A percentile compares a stretch with the other conserved stretches of the same genome.
phyloP scores from a whole-genome alignment of 305 asterid species.

The Solanum hybrid region DNA sequence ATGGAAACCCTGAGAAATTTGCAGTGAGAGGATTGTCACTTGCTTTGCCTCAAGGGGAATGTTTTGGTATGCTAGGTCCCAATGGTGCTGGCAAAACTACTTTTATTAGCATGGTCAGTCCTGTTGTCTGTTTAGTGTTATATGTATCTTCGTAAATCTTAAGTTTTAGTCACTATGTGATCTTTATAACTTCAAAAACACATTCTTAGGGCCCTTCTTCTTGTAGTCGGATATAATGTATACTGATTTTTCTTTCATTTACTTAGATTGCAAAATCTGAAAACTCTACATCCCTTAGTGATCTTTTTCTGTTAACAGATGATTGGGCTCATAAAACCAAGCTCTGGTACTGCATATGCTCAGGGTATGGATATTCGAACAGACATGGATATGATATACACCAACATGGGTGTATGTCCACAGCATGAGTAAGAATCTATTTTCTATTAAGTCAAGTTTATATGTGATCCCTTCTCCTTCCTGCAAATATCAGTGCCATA shows the following conservation, averaged over 20 bases:
- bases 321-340: conserved; percentile 91
- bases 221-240: background rate
- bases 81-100: conserved; percentile 46
- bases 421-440: conserved; percentile 97
- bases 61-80: conserved; percentile 45
- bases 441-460: too few species aligned
- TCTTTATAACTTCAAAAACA: background rate
- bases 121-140: background rate
- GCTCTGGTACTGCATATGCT: conserved; percentile 78
- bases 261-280: too few species aligned
- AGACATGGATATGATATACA: conserved; percentile 77
- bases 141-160: background rate
- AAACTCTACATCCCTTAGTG: too few species aligned
- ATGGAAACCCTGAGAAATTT: conserved; percentile 36
- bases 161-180: background rate
- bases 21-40: conserved; percentile 36
- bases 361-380: conserved; percentile 67
- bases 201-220: background rate
- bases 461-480: too few species aligned
- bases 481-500: background rate
- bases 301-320: too few species aligned
- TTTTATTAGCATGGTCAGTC: conserved; percentile 32
- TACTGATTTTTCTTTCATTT: too few species aligned
- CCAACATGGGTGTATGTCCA: conserved; percentile 99
- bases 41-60: conserved; percentile 36